Percentiles rank a stretch among this genome's conserved stretches.
phyloP scores from a whole-genome alignment of 306 rosid species.

The Sesbania bispinosa region DNA sequence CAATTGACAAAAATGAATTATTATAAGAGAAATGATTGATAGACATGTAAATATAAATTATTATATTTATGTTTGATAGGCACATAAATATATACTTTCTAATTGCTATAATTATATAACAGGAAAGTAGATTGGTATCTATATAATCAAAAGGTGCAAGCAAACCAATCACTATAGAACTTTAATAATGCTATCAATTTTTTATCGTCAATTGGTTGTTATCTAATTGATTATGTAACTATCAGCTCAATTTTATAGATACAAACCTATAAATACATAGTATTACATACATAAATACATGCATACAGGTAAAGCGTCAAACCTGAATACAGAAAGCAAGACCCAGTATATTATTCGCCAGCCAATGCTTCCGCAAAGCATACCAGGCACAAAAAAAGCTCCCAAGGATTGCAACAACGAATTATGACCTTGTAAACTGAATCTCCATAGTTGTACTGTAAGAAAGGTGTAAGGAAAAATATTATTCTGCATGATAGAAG shows the following conservation, averaged over 20 bases:
- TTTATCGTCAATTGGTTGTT: not conserved
- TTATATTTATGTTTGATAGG: too few species aligned
- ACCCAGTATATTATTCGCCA: slow-evolving; percentile 92
- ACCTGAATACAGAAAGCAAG: slow-evolving; percentile 99
- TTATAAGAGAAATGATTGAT: not conserved
- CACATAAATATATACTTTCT: not conserved
- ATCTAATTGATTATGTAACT: not conserved
- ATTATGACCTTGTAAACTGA: slow-evolving; percentile 90
- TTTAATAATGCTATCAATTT: not conserved
- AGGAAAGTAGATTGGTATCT: not conserved
- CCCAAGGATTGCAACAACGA: slow-evolving; percentile 88
- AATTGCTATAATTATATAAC: not conserved
- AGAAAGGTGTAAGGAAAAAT: slow-evolving; percentile 57
- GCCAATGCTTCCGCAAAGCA: slow-evolving; percentile 90
- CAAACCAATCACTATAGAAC: not conserved
- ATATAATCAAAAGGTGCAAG: not conserved
- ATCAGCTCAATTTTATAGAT: not conserved
- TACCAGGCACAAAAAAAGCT: slow-evolving; percentile 98
- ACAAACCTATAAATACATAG: not conserved
- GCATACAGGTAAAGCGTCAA: not conserved
- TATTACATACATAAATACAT: not conserved
- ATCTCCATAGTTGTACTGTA: slow-evolving; percentile 92
- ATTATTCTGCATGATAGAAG: slow-evolving; percentile 60
- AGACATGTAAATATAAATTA: not conserved
- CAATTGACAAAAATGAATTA: not conserved